A percentile compares a stretch with the other conserved stretches of the same genome.
Conservation (phyloP, 106 monocot genomes). For the Dioscorea alata region DNA sequence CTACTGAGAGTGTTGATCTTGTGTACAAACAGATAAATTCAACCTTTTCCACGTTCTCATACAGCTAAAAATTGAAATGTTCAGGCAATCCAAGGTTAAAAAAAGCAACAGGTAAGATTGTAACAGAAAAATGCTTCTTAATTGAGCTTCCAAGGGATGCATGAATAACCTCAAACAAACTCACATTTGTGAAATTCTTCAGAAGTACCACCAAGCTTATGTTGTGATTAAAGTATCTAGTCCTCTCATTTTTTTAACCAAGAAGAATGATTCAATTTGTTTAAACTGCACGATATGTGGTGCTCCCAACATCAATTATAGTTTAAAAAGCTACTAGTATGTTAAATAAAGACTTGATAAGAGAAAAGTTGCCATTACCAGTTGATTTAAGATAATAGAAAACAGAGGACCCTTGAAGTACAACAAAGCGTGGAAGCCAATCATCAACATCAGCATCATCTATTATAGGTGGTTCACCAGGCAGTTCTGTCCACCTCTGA, state of each 20-base stretch:
- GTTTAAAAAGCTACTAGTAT: not conserved
- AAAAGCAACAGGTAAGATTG: too few species aligned
- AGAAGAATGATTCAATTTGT: not conserved
- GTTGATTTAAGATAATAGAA: conserved; percentile 82
- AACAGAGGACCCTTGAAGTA: conserved; percentile 73
- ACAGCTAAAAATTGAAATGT: not conserved
- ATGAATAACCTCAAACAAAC: too few species aligned
- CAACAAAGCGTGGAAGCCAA: conserved; percentile 90
- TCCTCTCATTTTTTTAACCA: not conserved
- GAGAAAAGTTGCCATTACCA: conserved; percentile 33
- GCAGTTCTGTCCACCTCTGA: conserved; percentile 86
- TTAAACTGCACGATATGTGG: not conserved
- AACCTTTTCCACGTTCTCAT: not conserved
- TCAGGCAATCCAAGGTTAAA: too few species aligned
- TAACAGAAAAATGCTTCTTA: too few species aligned
- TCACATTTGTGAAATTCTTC: not conserved
- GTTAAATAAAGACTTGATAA: not conserved
- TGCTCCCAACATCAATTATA: not conserved
- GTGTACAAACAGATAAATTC: not conserved
- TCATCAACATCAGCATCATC: conserved; percentile 87
- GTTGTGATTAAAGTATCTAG: not conserved
- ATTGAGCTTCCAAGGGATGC: too few species aligned
- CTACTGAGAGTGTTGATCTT: not conserved
- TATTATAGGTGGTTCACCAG: conserved; percentile 89
- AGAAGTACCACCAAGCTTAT: not conserved